phyloP scores from a whole-genome alignment of 176 grass and related monocot species.

The Zea mays region DNA sequence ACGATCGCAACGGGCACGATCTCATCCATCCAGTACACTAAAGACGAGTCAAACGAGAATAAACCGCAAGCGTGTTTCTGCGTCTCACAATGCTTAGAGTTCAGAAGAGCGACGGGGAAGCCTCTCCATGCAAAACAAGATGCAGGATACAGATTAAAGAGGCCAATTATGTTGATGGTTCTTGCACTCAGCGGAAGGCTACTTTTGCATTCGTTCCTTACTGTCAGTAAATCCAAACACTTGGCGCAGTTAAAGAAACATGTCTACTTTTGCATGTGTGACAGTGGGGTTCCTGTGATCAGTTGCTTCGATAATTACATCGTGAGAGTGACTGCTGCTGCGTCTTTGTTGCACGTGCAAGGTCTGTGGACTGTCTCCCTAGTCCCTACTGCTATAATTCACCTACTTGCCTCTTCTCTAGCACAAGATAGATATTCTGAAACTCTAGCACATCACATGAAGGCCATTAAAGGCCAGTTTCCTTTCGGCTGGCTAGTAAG shows the following conservation, averaged over 20 bases:
- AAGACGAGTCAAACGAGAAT: conserved; percentile 62
- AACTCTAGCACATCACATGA: conserved; percentile 46
- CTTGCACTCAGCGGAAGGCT: conserved; percentile 20
- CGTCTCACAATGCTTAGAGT: conserved; percentile 48
- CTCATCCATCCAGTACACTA: conserved; percentile 20
- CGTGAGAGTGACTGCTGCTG: conserved; percentile 47
- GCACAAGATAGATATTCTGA: conserved; percentile 28
- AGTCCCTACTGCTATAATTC: conserved; percentile 7
- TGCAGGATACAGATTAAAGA: neutral
- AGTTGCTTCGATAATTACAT: conserved; percentile 42
- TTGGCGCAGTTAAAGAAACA: neutral
- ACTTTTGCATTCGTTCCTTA: neutral
- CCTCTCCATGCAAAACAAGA: conserved; percentile 28
- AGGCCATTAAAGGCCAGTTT: conserved; percentile 44
- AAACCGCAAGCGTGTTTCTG: conserved; percentile 26
- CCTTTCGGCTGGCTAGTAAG: conserved; percentile 19
- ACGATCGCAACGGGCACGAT: conserved; percentile 44
- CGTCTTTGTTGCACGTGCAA: conserved; percentile 34
- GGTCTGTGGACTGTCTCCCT: conserved; percentile 11
- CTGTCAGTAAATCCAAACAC: conserved; percentile 17
- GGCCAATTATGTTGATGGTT: conserved; percentile 1
- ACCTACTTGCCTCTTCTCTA: neutral
- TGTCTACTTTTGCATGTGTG: conserved; percentile 41
- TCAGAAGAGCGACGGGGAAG: conserved; percentile 49
- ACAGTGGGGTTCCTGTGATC: conserved; percentile 49